Evolutionary conservation across 2,329 filamentous ascomycete genomes (phyloP), one percentile per base, ranked within the genome.

Genomic region (Exophiala sp.): DNA sequence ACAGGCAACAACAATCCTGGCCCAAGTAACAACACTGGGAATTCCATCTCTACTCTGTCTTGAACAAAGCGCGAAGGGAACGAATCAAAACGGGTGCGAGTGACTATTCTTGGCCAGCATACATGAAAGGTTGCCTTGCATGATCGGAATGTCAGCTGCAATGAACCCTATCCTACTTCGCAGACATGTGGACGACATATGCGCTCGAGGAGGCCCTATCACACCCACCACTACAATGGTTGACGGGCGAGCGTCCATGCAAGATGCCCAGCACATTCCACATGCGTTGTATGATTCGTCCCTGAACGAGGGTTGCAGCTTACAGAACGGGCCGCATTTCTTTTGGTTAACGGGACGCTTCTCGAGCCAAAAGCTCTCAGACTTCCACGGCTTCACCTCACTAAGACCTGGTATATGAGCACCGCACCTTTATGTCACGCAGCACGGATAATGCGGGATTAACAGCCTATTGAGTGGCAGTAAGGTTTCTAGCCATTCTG

Each of bases 161-260:
- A n/a, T n/a, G n/a, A n/a, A n/a, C n/a, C 16, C 16, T 11, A 7
- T 19, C 16, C 34, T 8, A 13, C 19, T 41, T 41, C 24, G n/a
- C 22, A 14, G 21, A 24, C 38, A 41, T 41, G 38, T 41, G 38
- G 11, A 14, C 38, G 19, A 37, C 34, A 8, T n/a, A 24, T 4
- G 38, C 23, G 21, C 11, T 24, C 24, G n/a, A 6, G n/a, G 13
- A 16, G 24, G 19, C 14, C 4, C 14, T 43, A 42, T 48, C 46
- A 54, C 51, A 47, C 51, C 43, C 49, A 41, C 44, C 40, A 40
- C 27, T 14, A 51, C 48, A 6, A 35, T 18, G n/a, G 43, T 5
- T 27, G 24, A 5, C 5, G 10, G 24, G 6, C 10, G 24, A 27
- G 24, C 5, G 10, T n/a, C n/a, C n/a, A n/a, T n/a, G n/a, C n/a